These are phyloP conservation scores for Botrytis galanthina DNA, from an alignment of 2,329 filamentous ascomycete genomes.

Conservation along the genomic window DNA sequence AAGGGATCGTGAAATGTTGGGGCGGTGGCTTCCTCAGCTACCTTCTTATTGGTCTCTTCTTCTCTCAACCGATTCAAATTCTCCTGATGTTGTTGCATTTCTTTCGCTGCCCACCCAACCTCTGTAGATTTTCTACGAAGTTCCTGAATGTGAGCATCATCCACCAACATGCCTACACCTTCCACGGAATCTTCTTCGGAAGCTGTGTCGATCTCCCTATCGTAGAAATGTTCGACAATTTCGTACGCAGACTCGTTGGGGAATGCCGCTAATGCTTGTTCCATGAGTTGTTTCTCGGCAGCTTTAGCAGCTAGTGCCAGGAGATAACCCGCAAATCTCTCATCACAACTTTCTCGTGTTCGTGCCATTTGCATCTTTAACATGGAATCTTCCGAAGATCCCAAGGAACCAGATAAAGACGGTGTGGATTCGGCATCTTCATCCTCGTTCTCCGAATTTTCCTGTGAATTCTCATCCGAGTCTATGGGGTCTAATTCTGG, in stretches of 20 bases:
- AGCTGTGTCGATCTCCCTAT: constrained; percentile 36
- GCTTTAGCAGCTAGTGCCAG: constrained; percentile 77
- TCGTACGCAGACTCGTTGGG: constrained; percentile 57
- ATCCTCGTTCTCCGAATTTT: constrained; percentile 43
- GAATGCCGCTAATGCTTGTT: constrained; percentile 72
- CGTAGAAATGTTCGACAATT: constrained; percentile 40
- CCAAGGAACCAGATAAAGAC: constrained; percentile 36
- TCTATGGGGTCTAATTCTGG: constrained; percentile 42
- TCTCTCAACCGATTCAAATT: constrained; percentile 36
- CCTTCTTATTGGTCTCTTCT: constrained; percentile 37
- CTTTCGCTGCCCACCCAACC: constrained; percentile 37
- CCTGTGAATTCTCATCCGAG: constrained; percentile 43
- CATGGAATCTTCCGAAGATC: constrained; percentile 38
- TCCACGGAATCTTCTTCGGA: constrained; percentile 38
- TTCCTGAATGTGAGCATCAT: constrained; percentile 27
- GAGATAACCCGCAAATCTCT: constrained; percentile 72
- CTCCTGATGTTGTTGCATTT: constrained; percentile 40
- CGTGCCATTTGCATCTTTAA: constrained; percentile 43
- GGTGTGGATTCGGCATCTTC: constrained; percentile 33
- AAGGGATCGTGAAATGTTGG: constrained; percentile 38
- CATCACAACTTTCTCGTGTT: constrained; percentile 70
- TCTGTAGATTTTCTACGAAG: constrained; percentile 36
- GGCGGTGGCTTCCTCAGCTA: constrained; percentile 37
- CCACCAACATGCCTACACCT: constrained; percentile 34
- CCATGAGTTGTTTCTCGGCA: constrained; percentile 75